Conservation (phyloP, 768 basidiomycete genomes). For the Mycena alexandri region DNA sequence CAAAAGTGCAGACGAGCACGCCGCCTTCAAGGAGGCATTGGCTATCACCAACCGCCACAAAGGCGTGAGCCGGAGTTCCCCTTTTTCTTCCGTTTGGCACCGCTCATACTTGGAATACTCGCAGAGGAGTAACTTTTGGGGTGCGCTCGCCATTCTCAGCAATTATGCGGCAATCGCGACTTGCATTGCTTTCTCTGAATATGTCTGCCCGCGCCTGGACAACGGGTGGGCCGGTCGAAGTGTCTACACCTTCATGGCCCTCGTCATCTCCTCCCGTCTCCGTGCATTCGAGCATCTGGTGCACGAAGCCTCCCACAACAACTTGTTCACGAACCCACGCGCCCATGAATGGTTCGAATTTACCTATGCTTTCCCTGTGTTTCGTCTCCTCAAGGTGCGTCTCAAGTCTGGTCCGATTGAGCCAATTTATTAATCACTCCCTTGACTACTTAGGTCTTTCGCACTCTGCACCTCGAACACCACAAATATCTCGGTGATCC, state of each 20-base stretch:
- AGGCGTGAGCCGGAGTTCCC: slow-evolving; percentile 10
- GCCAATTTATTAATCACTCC: background rate
- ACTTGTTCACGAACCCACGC: slow-evolving; percentile 10
- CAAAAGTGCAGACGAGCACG: no score
- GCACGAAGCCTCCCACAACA: slow-evolving; percentile 26
- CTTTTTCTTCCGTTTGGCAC: no score
- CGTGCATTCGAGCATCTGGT: slow-evolving; percentile 24
- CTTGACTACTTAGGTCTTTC: slow-evolving; percentile 14
- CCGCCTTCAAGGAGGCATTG: slow-evolving; percentile 22
- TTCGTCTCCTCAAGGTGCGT: slow-evolving; percentile 25
- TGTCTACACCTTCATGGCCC: slow-evolving; percentile 13
- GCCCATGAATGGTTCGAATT: slow-evolving; percentile 27
- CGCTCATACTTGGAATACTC: no score
- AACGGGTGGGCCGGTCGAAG: background rate
- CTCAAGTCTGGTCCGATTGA: background rate
- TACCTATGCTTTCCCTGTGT: slow-evolving; percentile 22
- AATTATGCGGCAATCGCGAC: slow-evolving; percentile 6
- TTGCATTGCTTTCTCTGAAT: slow-evolving; percentile 15
- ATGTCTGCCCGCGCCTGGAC: background rate
- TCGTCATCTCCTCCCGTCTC: slow-evolving; percentile 16
- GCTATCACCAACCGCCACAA: slow-evolving; percentile 27
- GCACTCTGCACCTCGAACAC: slow-evolving; percentile 26
- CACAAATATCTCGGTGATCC: slow-evolving; percentile 25
- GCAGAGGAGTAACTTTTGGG: slow-evolving; percentile 22
- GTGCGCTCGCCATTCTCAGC: background rate